Conservation (phyloP, 1,139 yeast species). For the Taphrina communis region DNA sequence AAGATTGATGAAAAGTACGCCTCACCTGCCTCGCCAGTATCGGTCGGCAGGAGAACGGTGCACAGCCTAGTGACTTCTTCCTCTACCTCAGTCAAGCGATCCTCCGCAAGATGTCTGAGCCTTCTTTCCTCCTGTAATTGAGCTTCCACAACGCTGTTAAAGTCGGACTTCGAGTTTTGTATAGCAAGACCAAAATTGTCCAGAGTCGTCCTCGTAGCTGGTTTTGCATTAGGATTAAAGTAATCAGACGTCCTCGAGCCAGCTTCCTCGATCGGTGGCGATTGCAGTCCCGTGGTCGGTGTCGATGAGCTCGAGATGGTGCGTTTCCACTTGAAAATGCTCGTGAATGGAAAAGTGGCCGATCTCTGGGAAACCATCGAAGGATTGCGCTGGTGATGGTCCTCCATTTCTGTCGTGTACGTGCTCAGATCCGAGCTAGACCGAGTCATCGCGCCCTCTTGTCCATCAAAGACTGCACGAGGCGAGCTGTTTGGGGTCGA, state of each 20-base stretch:
- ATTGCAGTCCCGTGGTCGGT: conserved; percentile 14
- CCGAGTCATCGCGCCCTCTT: conserved; percentile 17
- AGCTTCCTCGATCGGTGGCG: conserved; percentile 12
- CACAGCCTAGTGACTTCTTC: conserved; percentile 36
- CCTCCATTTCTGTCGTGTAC: conserved; percentile 5
- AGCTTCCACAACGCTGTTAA: conserved; percentile 9
- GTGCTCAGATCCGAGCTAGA: conserved; percentile 32
- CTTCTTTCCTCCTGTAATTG: conserved; percentile 35
- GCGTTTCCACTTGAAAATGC: conserved; percentile 30
- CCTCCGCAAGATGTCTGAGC: conserved; percentile 34
- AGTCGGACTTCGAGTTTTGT: conserved; percentile 2
- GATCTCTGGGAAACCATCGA: conserved; percentile 7
- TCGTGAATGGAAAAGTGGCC: conserved; percentile 18
- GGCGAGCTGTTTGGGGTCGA: conserved; percentile 19
- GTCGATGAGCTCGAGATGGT: conserved; percentile 9
- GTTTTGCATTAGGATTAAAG: conserved; percentile 4
- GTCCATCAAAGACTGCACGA: not conserved
- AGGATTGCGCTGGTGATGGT: not conserved
- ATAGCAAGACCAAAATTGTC: conserved; percentile 20
- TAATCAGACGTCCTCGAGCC: conserved; percentile 18
- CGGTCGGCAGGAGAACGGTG: conserved; percentile 29
- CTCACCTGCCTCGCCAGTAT: conserved; percentile 37
- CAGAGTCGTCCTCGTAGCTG: not conserved
- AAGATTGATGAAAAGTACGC: conserved; percentile 30
- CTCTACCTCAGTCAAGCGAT: conserved; percentile 29